Percentiles rank a stretch among this genome's conserved stretches.
Conservation (phyloP, 2,329 filamentous ascomycete genomes). For the Epichloe sylvatica region DNA sequence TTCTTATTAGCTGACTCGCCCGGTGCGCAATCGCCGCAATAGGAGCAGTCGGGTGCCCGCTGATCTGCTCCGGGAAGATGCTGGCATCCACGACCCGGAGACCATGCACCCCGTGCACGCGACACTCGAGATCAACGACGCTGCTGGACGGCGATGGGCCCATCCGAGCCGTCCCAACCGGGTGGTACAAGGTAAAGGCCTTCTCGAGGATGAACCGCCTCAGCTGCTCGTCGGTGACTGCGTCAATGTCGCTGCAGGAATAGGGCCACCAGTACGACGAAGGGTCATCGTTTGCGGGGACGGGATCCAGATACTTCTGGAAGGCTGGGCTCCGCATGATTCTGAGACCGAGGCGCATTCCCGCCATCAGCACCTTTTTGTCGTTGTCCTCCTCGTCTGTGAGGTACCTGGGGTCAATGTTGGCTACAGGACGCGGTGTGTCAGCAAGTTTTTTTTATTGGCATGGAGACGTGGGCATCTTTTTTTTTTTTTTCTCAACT, state of each 20-base stretch:
- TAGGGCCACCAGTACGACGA: conserved; percentile 11
- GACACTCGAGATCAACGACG: conserved; percentile 35
- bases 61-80: conserved; percentile 30
- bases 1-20: conserved; percentile 8
- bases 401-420: conserved; percentile 10
- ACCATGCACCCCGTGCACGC: conserved; percentile 36
- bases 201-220: conserved; percentile 7
- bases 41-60: conserved; percentile 10
- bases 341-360: conserved; percentile 7
- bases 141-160: conserved; percentile 6
- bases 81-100: conserved; percentile 45
- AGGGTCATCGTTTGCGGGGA: conserved; percentile 6
- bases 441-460: background rate
- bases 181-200: conserved; percentile 11
- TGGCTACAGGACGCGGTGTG: conserved; percentile 3
- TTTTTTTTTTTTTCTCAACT: background rate
- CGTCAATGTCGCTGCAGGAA: conserved; percentile 8
- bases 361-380: conserved; percentile 9
- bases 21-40: conserved; percentile 11
- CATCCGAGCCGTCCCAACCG: conserved; percentile 10
- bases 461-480: background rate
- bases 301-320: conserved; percentile 7
- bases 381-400: conserved; percentile 10
- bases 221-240: conserved; percentile 10
- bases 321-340: conserved; percentile 7